phyloP scores from a whole-genome alignment of 257 asterid genomes.

The Nicotiana obtusifolia region DNA sequence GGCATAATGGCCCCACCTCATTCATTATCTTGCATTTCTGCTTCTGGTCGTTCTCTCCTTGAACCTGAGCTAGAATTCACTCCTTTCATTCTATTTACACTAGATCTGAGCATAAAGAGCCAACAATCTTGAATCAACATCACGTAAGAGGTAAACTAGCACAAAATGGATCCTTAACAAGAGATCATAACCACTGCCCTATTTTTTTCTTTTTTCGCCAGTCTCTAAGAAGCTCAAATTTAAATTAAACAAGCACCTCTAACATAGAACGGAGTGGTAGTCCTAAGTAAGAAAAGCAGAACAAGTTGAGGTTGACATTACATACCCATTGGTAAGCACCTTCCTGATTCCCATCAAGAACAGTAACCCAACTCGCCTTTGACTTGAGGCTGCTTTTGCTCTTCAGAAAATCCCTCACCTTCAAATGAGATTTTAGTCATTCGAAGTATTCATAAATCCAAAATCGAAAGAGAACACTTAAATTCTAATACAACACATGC shows the following conservation, averaged over 20 bases:
- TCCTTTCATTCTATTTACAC: background rate
- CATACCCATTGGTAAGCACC: constrained; percentile 79
- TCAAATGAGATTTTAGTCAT: constrained; percentile 1
- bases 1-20: background rate
- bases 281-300: background rate
- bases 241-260: background rate
- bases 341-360: constrained; percentile 61
- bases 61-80: background rate
- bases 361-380: constrained; percentile 50
- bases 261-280: background rate
- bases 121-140: background rate
- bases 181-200: background rate
- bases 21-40: background rate
- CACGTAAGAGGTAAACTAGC: background rate
- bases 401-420: constrained; percentile 55
- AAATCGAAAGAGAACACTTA: background rate
- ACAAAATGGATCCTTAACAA: background rate
- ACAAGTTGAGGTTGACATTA: constrained; percentile 2
- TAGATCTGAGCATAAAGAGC: background rate
- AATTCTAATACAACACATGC: background rate
- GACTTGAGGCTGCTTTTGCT: constrained; percentile 41
- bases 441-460: background rate
- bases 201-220: background rate
- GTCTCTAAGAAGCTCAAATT: background rate
- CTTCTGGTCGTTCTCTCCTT: background rate